Evolutionary conservation across 768 basidiomycete genomes (phyloP), one percentile per base, ranked within the genome.

Genomic region (Russula compacta): DNA sequence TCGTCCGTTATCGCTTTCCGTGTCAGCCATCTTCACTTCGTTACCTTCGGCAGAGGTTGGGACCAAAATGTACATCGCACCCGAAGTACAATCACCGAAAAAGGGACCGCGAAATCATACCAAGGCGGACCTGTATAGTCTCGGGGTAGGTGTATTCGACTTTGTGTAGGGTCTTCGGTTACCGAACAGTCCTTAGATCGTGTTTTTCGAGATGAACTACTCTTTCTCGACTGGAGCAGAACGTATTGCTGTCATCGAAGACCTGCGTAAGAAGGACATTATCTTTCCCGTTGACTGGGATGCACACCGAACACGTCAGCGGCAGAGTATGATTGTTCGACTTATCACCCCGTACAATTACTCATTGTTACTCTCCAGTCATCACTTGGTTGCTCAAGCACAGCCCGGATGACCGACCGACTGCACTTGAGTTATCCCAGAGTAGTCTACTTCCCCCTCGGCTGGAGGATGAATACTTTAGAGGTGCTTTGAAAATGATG

Each of bases 141-240:
- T 95, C 10, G 95, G 94, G 24, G 92, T 92, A 69, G 54, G 85
- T 46, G 39, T 10, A 19, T n/a, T 32, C 19, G 58, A 21, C 46
- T 19, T 10, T n/a, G 42, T 19, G 11, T 21, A 57, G 51, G 6
- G 57, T 46, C 4, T 59, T 17, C 53, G 2, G n/a, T 51, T 36
- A 42, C 14, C 11, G 62, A 36, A 42, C 47, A 32, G 42, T 60
- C 39, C 29, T 21, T 63, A 94, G 91, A 85, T 98, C 65, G 94
- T 97, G 14, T 97, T 97, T 73, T 97, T 98, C 68, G 95, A 98
- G 75, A 95, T 97, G 93, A 94, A 92, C 71, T 91, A 86, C 72
- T 68, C 76, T 17, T 92, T 97, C 73, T 75, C 81, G 11, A 97
- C 94, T 0, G 85, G 83, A 1, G 80, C 89, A 19, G 94, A 98